Conservation (phyloP, 169 alveolate species). For the Babesia sp. region DNA sequence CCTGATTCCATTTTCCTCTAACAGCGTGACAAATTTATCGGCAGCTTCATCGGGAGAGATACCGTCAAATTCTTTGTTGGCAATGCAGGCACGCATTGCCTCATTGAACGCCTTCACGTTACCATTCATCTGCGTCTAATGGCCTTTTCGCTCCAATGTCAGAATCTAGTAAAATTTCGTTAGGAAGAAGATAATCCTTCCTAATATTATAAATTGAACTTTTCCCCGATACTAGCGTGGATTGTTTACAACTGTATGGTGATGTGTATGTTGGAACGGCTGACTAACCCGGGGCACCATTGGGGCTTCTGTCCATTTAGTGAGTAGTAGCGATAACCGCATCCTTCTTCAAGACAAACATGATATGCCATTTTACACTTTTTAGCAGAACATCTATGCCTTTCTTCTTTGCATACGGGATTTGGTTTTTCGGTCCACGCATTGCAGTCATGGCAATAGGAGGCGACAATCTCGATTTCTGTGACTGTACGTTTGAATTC, state of each 20-base stretch:
- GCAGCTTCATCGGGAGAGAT: conserved; percentile 43
- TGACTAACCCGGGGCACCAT: conserved; percentile 46
- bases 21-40: conserved; percentile 49
- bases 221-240: conserved; percentile 26
- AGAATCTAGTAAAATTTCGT: conserved; percentile 26
- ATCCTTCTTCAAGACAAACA: conserved; percentile 13
- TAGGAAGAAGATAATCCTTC: conserved; percentile 43
- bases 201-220: conserved; percentile 27
- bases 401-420: conserved; percentile 38
- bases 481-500: conserved; percentile 36
- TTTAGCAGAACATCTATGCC: neutral
- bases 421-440: conserved; percentile 23
- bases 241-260: conserved; percentile 27
- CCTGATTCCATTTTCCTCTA: conserved; percentile 61
- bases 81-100: conserved; percentile 38
- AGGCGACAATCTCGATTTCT: conserved; percentile 10
- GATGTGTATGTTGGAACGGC: neutral
- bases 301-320: conserved; percentile 50
- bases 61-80: conserved; percentile 23
- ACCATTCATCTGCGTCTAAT: conserved; percentile 6
- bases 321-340: conserved; percentile 37
- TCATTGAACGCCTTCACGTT: conserved; percentile 39
- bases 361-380: conserved; percentile 38
- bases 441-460: conserved; percentile 40
- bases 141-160: conserved; percentile 34